Evolutionary conservation across 345 rosid genomes (phyloP).

Genomic region (Cochlearia excelsa): DNA sequence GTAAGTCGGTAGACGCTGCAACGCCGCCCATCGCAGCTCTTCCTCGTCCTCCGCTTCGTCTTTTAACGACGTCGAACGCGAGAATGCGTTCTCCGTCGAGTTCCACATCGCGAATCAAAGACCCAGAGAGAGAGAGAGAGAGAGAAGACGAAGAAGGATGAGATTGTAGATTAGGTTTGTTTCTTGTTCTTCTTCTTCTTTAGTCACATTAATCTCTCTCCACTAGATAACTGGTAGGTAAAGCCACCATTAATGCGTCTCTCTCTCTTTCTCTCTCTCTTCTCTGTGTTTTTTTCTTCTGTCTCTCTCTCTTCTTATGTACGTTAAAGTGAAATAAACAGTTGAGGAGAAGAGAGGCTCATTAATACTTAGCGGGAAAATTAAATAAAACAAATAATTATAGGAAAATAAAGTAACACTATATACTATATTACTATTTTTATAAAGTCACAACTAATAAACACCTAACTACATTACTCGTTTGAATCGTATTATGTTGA

Average conservation of each 20-base stretch:
- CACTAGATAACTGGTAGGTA: slow-evolving; percentile 32
- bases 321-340: slow-evolving; percentile 31
- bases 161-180: slow-evolving; percentile 1
- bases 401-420: neutral
- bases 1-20: slow-evolving; percentile 87
- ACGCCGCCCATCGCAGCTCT: slow-evolving; percentile 87
- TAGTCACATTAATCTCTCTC: slow-evolving; percentile 26
- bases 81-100: slow-evolving; percentile 67
- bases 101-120: slow-evolving; percentile 83
- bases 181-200: neutral
- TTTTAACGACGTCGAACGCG: slow-evolving; percentile 61
- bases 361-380: slow-evolving; percentile 35
- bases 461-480: slow-evolving; percentile 4
- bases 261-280: neutral
- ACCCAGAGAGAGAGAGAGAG: neutral
- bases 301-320: slow-evolving; percentile 15
- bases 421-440: too few species aligned
- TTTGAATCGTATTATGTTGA: neutral
- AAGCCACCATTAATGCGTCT: slow-evolving; percentile 33
- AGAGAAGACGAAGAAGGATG: neutral
- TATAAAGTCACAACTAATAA: neutral
- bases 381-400: neutral
- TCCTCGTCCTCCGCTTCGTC: slow-evolving; percentile 70
- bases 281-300: neutral
- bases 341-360: slow-evolving; percentile 35